A percentile compares a stretch with the other conserved stretches of the same genome.
Conservation (phyloP, 441 rosid species). For the Hura crepitans region DNA sequence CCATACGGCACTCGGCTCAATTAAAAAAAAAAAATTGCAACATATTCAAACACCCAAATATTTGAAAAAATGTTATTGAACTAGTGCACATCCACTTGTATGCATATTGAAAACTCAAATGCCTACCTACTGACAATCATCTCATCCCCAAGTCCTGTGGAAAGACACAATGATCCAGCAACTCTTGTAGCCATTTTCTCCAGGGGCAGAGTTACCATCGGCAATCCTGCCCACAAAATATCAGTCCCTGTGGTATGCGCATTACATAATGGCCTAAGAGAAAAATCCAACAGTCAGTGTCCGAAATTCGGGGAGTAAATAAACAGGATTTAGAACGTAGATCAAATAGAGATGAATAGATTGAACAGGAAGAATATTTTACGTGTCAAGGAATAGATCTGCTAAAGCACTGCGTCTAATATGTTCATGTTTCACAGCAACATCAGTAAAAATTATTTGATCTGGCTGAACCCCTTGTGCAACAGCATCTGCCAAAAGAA, state of each 20-base stretch:
- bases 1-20: not conserved
- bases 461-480: slow-evolving; percentile 85
- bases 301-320: not conserved
- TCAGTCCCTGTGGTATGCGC: slow-evolving; percentile 99
- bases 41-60: not conserved
- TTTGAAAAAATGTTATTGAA: not conserved
- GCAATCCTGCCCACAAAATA: slow-evolving; percentile 97
- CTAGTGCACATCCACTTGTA: no score
- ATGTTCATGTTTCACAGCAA: slow-evolving; percentile 96
- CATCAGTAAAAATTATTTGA: slow-evolving; percentile 95
- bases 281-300: slow-evolving; percentile 15
- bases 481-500: slow-evolving; percentile 59
- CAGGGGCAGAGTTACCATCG: slow-evolving; percentile 93
- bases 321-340: not conserved
- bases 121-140: slow-evolving; percentile 86
- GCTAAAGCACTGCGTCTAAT: slow-evolving; percentile 94
- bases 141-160: slow-evolving; percentile 97
- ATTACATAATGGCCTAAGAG: slow-evolving; percentile 85
- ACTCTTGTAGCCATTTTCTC: slow-evolving; percentile 99
- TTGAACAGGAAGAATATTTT: slow-evolving; percentile 8
- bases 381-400: slow-evolving; percentile 96
- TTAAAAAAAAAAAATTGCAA: not conserved
- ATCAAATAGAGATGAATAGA: not conserved
- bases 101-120: not conserved
- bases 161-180: slow-evolving; percentile 94